Percentiles rank a stretch among this genome's conserved stretches.
phyloP scores from a whole-genome alignment of 106 monocot genomes.

The Acorus gramineus region DNA sequence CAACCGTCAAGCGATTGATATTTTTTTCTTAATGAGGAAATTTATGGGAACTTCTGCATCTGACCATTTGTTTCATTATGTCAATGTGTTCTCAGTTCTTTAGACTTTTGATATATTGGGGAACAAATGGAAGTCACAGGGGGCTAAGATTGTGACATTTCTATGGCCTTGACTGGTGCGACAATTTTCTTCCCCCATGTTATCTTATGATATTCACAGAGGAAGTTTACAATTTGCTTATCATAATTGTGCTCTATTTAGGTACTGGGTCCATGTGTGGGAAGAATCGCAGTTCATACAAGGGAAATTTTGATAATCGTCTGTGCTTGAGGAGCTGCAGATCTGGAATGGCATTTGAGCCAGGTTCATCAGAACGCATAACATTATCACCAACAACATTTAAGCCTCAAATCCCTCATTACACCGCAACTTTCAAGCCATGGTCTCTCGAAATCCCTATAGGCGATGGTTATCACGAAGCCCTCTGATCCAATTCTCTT shows the following conservation, averaged over 20 bases:
- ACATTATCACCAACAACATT: conserved; percentile 14
- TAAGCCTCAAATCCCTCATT: conserved; percentile 9
- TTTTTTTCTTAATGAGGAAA: too few species aligned
- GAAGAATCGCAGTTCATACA: conserved; percentile 17
- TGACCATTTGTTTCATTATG: not conserved
- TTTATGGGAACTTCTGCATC: not conserved
- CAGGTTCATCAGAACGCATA: conserved; percentile 11
- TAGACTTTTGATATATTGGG: too few species aligned
- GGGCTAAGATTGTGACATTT: conserved; percentile 28
- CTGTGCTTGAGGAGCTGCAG: conserved; percentile 6
- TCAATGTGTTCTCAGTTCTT: not conserved
- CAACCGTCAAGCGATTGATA: too few species aligned
- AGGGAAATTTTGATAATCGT: conserved; percentile 6
- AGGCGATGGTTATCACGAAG: conserved; percentile 69
- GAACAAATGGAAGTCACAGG: conserved; percentile 46
- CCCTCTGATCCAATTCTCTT: conserved; percentile 6
- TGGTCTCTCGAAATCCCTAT: conserved; percentile 72
- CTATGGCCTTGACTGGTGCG: conserved; percentile 33
- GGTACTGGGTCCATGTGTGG: conserved; percentile 31
- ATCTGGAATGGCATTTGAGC: conserved; percentile 57
- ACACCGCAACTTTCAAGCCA: conserved; percentile 29
- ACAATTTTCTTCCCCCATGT: not conserved
- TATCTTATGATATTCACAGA: too few species aligned
- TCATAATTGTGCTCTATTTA: not conserved
- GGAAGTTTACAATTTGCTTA: too few species aligned